Evolutionary conservation across 345 rosid species (phyloP).

Genomic region (Toxicodendron radicans): DNA sequence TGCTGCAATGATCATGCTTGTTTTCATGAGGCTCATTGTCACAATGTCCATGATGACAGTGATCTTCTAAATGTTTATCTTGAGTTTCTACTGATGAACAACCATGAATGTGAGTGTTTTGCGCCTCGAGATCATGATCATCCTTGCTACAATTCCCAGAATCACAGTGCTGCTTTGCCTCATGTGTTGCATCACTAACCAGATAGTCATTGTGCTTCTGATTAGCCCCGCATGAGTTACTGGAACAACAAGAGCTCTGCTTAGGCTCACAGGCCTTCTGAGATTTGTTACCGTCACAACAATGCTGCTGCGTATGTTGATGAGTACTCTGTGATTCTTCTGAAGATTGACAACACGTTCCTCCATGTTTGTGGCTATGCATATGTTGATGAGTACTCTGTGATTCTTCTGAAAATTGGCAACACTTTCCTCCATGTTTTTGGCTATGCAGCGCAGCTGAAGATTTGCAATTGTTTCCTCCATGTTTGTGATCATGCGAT

Average conservation of each 20-base stretch:
- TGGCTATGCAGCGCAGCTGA: neutral
- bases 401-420: slow-evolving; percentile 14
- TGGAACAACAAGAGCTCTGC: neutral
- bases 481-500: slow-evolving; percentile 19
- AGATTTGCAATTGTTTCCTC: neutral
- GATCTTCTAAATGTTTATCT: neutral
- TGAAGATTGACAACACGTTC: neutral
- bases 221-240: slow-evolving; percentile 1
- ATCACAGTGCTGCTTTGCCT: slow-evolving; percentile 9
- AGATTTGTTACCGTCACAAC: slow-evolving; percentile 15
- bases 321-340: too few species aligned
- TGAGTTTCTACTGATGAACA: neutral
- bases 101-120: neutral
- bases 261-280: slow-evolving; percentile 5
- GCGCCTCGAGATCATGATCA: slow-evolving; percentile 11
- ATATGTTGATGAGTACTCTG: neutral
- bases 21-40: neutral
- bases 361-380: neutral
- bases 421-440: slow-evolving; percentile 25
- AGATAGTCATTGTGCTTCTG: neutral
- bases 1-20: neutral
- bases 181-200: neutral
- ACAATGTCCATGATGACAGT: neutral
- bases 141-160: slow-evolving; percentile 6
- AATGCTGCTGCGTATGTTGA: slow-evolving; percentile 1